These are phyloP conservation scores for Boletus sp. DNA, from an alignment of 768 basidiomycete genomes.

Conservation along the genomic window DNA sequence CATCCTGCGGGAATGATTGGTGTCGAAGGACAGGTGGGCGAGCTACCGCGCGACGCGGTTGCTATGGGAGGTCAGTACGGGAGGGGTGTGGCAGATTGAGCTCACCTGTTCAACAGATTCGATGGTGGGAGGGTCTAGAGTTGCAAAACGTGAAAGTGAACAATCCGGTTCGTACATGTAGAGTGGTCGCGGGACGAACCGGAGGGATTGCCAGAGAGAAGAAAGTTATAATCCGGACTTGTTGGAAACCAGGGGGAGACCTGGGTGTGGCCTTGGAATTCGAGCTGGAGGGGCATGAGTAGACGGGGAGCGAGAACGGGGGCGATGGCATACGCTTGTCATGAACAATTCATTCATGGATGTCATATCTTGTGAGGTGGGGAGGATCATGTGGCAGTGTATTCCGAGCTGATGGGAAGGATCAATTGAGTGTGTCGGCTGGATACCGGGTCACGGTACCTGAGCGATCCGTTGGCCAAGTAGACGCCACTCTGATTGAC, in stretches of 20 bases:
- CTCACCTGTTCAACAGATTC: slow-evolving; percentile 16
- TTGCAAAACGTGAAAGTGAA: not conserved
- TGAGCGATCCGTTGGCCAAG: slow-evolving; percentile 44
- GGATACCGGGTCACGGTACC: slow-evolving; percentile 32
- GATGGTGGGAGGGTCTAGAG: slow-evolving; percentile 10
- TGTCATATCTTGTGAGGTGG: slow-evolving; percentile 43
- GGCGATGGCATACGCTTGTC: slow-evolving; percentile 37
- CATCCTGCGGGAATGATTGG: slow-evolving; percentile 29
- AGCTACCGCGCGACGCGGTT: not conserved
- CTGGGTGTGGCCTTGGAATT: slow-evolving; percentile 21
- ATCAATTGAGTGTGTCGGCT: slow-evolving; percentile 16
- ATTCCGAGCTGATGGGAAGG: slow-evolving; percentile 44
- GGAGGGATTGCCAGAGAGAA: slow-evolving; percentile 41
- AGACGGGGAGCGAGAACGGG: not conserved
- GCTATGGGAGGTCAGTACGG: slow-evolving; percentile 11
- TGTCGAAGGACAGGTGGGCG: slow-evolving; percentile 26
- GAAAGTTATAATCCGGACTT: slow-evolving; percentile 37
- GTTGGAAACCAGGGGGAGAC: slow-evolving; percentile 40
- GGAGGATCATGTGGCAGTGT: slow-evolving; percentile 56
- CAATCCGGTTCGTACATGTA: not conserved
- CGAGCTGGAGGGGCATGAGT: slow-evolving; percentile 17
- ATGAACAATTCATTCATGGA: slow-evolving; percentile 47
- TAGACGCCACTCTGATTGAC: slow-evolving; percentile 38
- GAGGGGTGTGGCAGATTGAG: not conserved
- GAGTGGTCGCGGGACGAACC: slow-evolving; percentile 11